Evolutionary conservation across 805 yeast genomes (phyloP).

Genomic region (Kazachstania taianensis): DNA sequence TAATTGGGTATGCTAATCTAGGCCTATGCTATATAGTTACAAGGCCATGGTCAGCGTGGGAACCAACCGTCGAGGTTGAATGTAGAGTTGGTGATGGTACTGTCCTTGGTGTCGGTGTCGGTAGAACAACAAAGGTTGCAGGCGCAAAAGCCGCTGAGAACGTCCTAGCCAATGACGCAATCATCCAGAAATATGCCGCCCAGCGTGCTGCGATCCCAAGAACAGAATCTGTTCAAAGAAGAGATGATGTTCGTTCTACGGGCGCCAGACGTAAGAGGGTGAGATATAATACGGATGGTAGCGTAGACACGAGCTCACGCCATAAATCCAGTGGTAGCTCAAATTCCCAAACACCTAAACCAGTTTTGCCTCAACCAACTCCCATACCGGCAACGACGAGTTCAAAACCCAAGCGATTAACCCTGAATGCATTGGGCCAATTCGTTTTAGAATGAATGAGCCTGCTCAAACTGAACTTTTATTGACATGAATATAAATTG

Average conservation of each 20-base stretch:
- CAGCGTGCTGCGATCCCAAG: slow-evolving; percentile 46
- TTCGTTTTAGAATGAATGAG: no score
- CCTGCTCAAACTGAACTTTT: no score
- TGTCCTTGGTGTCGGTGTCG: slow-evolving; percentile 62
- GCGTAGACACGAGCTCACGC: no score
- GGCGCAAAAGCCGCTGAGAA: slow-evolving; percentile 78
- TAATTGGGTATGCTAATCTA: slow-evolving; percentile 64
- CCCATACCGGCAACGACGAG: no score
- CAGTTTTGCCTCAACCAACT: no score
- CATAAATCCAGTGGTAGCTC: no score
- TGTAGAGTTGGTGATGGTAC: slow-evolving; percentile 56
- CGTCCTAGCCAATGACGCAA: slow-evolving; percentile 49
- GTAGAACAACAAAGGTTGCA: slow-evolving; percentile 61
- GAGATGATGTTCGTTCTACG: neutral
- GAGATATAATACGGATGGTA: no score
- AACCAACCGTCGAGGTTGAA: slow-evolving; percentile 45
- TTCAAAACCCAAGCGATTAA: no score
- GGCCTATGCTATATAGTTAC: slow-evolving; percentile 50
- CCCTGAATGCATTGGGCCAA: no score
- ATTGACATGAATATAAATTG: no score
- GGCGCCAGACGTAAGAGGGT: neutral
- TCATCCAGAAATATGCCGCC: slow-evolving; percentile 55
- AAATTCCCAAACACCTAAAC: no score
- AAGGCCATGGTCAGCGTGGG: slow-evolving; percentile 26
- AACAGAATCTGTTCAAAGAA: slow-evolving; percentile 24